Conservation (phyloP, 2,329 filamentous ascomycete genomes). For the Scedosporium boydii region DNA sequence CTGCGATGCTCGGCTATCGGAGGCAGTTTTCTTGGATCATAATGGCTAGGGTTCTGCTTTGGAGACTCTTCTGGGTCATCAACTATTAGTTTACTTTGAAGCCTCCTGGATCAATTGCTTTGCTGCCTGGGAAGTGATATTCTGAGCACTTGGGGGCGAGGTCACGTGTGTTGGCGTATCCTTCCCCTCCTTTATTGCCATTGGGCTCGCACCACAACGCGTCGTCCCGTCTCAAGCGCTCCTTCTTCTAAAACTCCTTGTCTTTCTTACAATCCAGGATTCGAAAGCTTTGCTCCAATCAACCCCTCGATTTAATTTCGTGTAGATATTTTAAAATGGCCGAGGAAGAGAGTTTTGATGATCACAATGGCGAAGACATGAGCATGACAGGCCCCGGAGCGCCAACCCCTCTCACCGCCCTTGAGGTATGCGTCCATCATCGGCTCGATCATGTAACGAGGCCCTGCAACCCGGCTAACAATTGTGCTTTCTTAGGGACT, state of each 20-base stretch:
- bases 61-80: too few relatives aligned
- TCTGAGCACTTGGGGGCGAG: not conserved
- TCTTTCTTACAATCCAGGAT: too few relatives aligned
- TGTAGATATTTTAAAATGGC: constrained; percentile 25
- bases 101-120: not conserved
- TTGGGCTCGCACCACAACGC: constrained; percentile 22
- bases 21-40: too few relatives aligned
- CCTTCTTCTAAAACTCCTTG: not conserved
- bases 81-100: too few relatives aligned
- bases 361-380: constrained; percentile 54
- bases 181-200: constrained; percentile 10
- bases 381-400: constrained; percentile 75
- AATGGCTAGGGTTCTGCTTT: not conserved
- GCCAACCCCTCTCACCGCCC: constrained; percentile 75
- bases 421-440: constrained; percentile 57
- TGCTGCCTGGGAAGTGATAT: not conserved
- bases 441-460: not conserved
- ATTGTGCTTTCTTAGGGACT: constrained; percentile 51
- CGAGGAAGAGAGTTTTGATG: constrained; percentile 53
- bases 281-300: not conserved
- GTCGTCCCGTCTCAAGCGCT: constrained; percentile 13
- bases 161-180: constrained; percentile 30
- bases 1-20: too few relatives aligned
- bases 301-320: not conserved
- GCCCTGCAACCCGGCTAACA: too few relatives aligned